Evolutionary conservation across 495 filamentous ascomycete species (phyloP).

Genomic region (Penicillium turbatum): DNA sequence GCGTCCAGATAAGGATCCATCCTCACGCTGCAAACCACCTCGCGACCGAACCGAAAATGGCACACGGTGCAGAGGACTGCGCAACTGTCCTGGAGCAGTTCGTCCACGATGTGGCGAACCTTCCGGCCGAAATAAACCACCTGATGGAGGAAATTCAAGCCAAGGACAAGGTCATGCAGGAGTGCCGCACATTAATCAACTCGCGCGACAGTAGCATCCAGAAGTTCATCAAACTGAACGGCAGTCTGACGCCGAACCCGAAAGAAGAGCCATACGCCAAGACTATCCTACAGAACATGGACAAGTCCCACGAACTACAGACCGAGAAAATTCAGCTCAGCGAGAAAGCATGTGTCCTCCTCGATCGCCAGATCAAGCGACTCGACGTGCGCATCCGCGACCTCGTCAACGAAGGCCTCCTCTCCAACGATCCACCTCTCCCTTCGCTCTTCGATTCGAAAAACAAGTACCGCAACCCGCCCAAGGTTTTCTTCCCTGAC

Average conservation of each 20-base stretch:
- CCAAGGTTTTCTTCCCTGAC: constrained; percentile 48
- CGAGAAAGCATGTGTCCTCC: constrained; percentile 68
- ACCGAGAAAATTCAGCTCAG: constrained; percentile 81
- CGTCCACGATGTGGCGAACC: constrained; percentile 82
- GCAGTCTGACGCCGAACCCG: constrained; percentile 74
- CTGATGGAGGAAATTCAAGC: constrained; percentile 90
- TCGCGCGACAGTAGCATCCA: constrained; percentile 78
- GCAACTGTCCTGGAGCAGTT: constrained; percentile 90
- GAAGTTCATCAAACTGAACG: constrained; percentile 82
- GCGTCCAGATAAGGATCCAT: neutral
- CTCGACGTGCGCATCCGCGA: constrained; percentile 84
- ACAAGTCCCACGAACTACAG: constrained; percentile 66
- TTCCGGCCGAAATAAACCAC: constrained; percentile 87
- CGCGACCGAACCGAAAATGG: constrained; percentile 24
- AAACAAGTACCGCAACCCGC: constrained; percentile 53
- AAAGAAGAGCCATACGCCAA: constrained; percentile 75
- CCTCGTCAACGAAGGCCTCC: constrained; percentile 72
- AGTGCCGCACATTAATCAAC: constrained; percentile 67
- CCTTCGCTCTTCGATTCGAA: constrained; percentile 70
- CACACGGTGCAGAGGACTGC: constrained; percentile 62
- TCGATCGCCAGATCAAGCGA: constrained; percentile 85
- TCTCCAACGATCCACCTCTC: constrained; percentile 70
- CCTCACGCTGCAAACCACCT: neutral
- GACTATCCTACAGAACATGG: constrained; percentile 66
- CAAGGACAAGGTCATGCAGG: constrained; percentile 77